phyloP scores from a whole-genome alignment of 2,329 filamentous ascomycete species.

The Grosmannia penicillata region DNA sequence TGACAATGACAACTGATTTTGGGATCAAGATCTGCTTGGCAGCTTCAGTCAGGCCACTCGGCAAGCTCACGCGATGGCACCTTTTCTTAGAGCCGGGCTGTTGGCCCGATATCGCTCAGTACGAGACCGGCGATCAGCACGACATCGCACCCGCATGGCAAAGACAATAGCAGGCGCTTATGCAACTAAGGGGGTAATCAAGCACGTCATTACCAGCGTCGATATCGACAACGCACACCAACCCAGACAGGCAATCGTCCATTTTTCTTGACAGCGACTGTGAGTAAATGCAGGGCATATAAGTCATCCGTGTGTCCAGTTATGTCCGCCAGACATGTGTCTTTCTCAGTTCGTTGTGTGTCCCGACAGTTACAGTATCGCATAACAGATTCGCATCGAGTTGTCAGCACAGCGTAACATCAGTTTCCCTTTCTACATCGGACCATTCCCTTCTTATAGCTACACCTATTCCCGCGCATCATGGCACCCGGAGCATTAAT shows the following conservation, averaged over 20 bases:
- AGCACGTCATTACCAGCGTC: slow-evolving; percentile 2
- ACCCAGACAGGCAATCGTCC: not conserved
- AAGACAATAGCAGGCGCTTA: not conserved
- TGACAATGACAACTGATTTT: not conserved
- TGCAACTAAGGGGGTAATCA: not conserved
- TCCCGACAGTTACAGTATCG: not conserved
- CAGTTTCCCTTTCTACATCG: not conserved
- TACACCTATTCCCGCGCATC: not conserved
- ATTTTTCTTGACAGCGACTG: not conserved
- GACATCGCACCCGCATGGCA: not conserved
- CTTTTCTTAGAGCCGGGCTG: too few species aligned
- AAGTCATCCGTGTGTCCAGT: not conserved
- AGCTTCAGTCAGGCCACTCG: not conserved
- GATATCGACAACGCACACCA: slow-evolving; percentile 1
- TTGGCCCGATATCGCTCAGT: not conserved
- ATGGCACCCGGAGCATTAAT: slow-evolving; percentile 11
- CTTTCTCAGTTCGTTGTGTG: too few species aligned
- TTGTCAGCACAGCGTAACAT: too few species aligned
- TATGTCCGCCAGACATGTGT: too few species aligned
- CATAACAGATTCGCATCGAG: not conserved
- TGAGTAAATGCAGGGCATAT: not conserved
- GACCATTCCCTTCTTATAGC: not conserved
- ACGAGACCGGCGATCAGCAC: not conserved
- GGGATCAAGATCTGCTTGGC: too few species aligned
- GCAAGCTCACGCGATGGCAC: not conserved